Conservation (phyloP, 495 filamentous ascomycete species). For the Hyaloscypha hepaticicola region DNA sequence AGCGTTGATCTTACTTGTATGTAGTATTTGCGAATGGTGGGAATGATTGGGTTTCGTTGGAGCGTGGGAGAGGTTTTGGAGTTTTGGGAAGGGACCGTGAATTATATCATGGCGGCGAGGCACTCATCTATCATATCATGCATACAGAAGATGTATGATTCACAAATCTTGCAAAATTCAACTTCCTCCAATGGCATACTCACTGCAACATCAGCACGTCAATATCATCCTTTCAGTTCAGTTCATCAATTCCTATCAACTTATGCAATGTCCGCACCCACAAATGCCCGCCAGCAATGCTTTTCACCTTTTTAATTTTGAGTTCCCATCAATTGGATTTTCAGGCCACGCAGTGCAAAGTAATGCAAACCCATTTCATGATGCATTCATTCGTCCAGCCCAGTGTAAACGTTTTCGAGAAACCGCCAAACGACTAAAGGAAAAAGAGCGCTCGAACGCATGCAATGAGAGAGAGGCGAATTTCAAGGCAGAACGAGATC, state of each 20-base stretch:
- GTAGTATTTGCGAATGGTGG: neutral
- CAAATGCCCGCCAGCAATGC: neutral
- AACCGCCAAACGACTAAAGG: neutral
- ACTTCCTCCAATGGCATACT: too few species aligned
- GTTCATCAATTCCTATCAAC: neutral
- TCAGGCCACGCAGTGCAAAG: neutral
- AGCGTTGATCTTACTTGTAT: slow-evolving; percentile 24
- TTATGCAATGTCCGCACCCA: neutral
- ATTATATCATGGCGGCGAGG: neutral
- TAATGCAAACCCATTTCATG: neutral
- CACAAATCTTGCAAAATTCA: too few species aligned
- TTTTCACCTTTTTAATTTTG: neutral
- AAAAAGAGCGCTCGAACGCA: neutral
- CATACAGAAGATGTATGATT: too few species aligned
- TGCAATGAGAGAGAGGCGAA: neutral
- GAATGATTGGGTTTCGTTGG: neutral
- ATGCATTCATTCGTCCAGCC: neutral
- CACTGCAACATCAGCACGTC: too few species aligned
- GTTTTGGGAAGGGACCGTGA: neutral
- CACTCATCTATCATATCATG: neutral
- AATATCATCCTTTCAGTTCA: neutral
- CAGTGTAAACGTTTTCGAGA: neutral
- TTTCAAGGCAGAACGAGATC: neutral
- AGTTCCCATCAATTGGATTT: neutral
- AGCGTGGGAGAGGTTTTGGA: neutral